A percentile compares a stretch with the other conserved stretches of the same genome.
phyloP scores from a whole-genome alignment of 441 rosid genomes.

The Pelargonium citronellum region DNA sequence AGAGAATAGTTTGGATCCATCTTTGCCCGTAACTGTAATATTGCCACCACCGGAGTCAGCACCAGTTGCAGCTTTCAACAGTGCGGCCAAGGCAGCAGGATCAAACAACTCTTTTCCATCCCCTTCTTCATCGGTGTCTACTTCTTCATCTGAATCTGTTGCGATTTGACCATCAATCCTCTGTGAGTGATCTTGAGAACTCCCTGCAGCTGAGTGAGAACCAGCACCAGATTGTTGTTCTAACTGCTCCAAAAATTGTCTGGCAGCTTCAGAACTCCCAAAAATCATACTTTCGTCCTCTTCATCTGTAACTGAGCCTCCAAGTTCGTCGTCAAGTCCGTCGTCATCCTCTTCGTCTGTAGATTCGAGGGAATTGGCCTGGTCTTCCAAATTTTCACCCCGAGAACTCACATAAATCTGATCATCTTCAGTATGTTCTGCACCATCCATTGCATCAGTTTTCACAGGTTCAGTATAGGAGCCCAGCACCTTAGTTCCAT shows the following conservation, averaged over 20 bases:
- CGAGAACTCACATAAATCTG: background rate
- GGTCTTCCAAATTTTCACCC: background rate
- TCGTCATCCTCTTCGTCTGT: constrained; percentile 31
- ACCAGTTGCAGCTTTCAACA: constrained; percentile 82
- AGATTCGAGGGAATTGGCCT: background rate
- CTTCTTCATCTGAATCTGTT: constrained; percentile 77
- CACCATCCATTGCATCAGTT: no score
- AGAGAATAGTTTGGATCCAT: constrained; percentile 84
- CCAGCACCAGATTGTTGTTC: constrained; percentile 43
- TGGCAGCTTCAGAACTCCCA: constrained; percentile 73
- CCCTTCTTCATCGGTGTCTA: constrained; percentile 43
- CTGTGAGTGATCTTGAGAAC: constrained; percentile 47
- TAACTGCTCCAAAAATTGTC: constrained; percentile 69
- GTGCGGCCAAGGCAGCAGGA: constrained; percentile 86
- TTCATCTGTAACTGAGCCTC: constrained; percentile 48
- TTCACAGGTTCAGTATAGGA: background rate
- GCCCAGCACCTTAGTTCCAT: background rate
- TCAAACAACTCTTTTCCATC: constrained; percentile 79
- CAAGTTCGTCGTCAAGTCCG: no score
- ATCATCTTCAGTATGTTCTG: background rate
- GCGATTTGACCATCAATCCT: constrained; percentile 69
- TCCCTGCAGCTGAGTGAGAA: constrained; percentile 47
- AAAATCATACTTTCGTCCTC: constrained; percentile 55
- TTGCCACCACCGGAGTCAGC: constrained; percentile 52
- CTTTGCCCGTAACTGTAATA: constrained; percentile 64